These are phyloP conservation scores for Fusarium sp. DNA, from an alignment of 2,329 filamentous ascomycete genomes.

Conservation along the genomic window DNA sequence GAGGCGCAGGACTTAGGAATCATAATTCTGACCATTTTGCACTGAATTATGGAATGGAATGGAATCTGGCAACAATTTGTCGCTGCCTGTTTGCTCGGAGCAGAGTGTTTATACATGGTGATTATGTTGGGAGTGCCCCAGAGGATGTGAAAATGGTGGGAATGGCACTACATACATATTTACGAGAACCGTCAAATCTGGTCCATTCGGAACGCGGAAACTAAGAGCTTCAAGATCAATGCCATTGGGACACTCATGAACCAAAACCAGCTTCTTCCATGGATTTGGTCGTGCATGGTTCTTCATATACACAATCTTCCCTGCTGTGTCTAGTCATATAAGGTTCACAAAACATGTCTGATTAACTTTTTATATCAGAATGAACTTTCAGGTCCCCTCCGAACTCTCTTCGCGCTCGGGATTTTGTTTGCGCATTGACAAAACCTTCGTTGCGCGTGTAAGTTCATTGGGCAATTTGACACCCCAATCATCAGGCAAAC, in stretches of 20 bases:
- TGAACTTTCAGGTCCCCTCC: background rate
- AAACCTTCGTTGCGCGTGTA: background rate
- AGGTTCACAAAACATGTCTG: background rate
- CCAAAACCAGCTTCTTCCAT: background rate
- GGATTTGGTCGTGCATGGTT: background rate
- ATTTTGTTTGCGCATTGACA: background rate
- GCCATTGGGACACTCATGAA: background rate
- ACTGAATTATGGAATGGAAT: background rate
- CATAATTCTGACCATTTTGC: background rate
- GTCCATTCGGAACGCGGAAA: background rate
- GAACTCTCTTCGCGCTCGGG: background rate
- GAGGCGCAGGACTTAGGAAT: background rate
- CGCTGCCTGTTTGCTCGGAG: background rate
- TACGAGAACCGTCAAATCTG: background rate
- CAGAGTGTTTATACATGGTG: background rate
- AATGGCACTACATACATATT: background rate
- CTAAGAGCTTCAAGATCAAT: rapidly evolving
- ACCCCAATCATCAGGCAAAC: background rate
- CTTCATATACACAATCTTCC: too few species aligned
- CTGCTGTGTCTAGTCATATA: background rate
- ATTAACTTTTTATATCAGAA: background rate
- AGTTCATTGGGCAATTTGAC: background rate
- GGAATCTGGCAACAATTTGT: background rate
- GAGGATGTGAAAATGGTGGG: background rate
- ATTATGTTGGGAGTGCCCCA: background rate